Percentiles rank a stretch among this genome's conserved stretches.
Conservation (phyloP, 345 rosid genomes). For the Combretum micranthum region DNA sequence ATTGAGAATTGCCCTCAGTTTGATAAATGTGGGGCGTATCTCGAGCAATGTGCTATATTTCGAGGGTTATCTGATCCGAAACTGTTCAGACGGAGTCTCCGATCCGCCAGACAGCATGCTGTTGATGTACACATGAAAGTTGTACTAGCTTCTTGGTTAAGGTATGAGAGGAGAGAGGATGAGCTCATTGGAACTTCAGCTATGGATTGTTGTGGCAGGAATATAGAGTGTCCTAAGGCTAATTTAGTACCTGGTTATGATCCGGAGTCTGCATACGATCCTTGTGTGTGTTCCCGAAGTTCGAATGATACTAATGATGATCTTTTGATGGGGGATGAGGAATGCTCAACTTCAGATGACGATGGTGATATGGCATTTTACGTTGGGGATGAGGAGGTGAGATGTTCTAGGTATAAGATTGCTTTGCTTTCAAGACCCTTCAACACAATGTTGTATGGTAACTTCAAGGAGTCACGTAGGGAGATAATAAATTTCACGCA, state of each 20-base stretch:
- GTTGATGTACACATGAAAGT: conserved; percentile 74
- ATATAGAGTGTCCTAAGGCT: conserved; percentile 82
- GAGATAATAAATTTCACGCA: conserved; percentile 64
- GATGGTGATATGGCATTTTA: conserved; percentile 69
- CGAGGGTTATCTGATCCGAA: conserved; percentile 68
- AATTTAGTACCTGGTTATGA: conserved; percentile 60
- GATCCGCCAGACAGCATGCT: conserved; percentile 65
- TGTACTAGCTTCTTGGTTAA: conserved; percentile 81
- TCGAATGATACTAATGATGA: conserved; percentile 22
- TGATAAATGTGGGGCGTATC: conserved; percentile 49
- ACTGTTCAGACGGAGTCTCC: conserved; percentile 70
- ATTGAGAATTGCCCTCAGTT: conserved; percentile 38
- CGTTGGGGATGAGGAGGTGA: conserved; percentile 68
- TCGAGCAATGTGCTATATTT: conserved; percentile 72
- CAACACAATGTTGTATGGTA: conserved; percentile 70
- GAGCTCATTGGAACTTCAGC: conserved; percentile 65
- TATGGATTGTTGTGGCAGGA: conserved; percentile 83
- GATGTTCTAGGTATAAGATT: conserved; percentile 55
- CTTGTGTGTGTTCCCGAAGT: conserved; percentile 48
- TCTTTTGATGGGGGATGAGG: conserved; percentile 22
- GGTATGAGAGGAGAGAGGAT: conserved; percentile 92
- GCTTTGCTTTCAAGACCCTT: conserved; percentile 75
- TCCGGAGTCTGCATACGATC: conserved; percentile 61
- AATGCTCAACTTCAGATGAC: conserved; percentile 70
- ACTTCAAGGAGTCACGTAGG: conserved; percentile 53